Percentiles rank a stretch among this genome's conserved stretches.
Conservation (phyloP, 345 rosid genomes). For the Tarenaya hassleriana region DNA sequence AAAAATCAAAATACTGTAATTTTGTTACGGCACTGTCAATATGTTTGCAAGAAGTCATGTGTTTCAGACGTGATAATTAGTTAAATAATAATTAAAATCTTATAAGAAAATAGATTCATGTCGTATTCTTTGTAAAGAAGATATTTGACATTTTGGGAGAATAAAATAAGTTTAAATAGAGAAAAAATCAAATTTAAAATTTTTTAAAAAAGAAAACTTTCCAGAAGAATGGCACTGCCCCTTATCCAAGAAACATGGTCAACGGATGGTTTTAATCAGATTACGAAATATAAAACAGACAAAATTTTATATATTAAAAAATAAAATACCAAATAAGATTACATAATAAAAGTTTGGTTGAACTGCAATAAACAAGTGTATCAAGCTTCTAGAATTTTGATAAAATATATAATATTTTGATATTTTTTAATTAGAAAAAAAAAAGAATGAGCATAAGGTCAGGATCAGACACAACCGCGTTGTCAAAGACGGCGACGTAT, state of each 20-base stretch:
- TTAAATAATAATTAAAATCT: no score
- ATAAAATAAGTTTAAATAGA: no score
- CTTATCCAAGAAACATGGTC: constrained; percentile 24
- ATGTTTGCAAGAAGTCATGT: no score
- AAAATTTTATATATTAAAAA: background rate
- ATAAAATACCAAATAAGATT: constrained; percentile 11
- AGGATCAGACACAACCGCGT: constrained; percentile 24
- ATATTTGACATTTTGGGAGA: no score
- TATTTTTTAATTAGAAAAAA: background rate
- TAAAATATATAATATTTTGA: constrained; percentile 8
- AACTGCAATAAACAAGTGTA: constrained; percentile 13
- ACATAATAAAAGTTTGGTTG: constrained; percentile 22
- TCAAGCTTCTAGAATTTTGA: constrained; percentile 26
- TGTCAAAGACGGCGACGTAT: no score
- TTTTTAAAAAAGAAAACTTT: constrained; percentile 3
- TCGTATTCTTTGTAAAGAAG: no score
- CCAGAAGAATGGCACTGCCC: constrained; percentile 20
- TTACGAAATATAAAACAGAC: constrained; percentile 13
- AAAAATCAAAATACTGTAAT: no score
- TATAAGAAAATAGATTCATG: no score
- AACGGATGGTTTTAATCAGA: constrained; percentile 19
- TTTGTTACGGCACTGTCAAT: no score
- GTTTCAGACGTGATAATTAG: no score
- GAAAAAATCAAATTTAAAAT: no score
- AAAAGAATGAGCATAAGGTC: constrained; percentile 15